Base-by-base conservation (phyloP, 805 yeast genomes). In the Cyberlindnera nakhonratchasimensis region DNA sequence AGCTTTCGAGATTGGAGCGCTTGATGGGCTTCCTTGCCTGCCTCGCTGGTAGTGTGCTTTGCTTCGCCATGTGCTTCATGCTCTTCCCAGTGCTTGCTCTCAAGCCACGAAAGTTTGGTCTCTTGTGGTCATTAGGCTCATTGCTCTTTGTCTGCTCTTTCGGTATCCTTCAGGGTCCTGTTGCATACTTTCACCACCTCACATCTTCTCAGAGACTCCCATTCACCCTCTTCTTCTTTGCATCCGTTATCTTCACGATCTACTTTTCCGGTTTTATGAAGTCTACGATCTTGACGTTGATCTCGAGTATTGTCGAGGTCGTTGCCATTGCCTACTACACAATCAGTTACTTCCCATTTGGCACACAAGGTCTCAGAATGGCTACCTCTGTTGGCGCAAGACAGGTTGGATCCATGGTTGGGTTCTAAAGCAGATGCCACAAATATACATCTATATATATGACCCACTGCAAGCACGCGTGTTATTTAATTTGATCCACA, bases 321-420 rank as follows among this genome's bases (percentile, higher is more conserved):
- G 63, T 93, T 42, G 91, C 96, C 1, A 89, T 93, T n/a, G 55
- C 88, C 5, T 90, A 90, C 71, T 93, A 93, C 62, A 82, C 93
- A 0, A 72, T 91, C 31, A 86, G 96, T 55, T 93, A 93, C 63
- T 91, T 93, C 74, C 99, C 99, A 12, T 85, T 90, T 67, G 99
- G 99, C 11, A 86, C 91, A 1, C 83, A 85, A 47, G 84, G 95
- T 2, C 55, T 82, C 37, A 65, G 74, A 47, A 68, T 79, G 61
- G 72, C 82, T 1, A 68, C 79, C 13, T 64, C 77, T 18, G 66
- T 81, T 6, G 88, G 84, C 6, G 62, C 75, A 6, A 70, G 75
- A 43, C 79, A 77, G 42, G 52, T 57, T 13, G 48, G 52, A n/a
- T 49, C 57, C 13, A 30, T 55, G 20, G 51, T 51, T 26, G 50